Evolutionary conservation across 148 eudicot genomes (phyloP).

Genomic region (Suaeda aralocaspica): DNA sequence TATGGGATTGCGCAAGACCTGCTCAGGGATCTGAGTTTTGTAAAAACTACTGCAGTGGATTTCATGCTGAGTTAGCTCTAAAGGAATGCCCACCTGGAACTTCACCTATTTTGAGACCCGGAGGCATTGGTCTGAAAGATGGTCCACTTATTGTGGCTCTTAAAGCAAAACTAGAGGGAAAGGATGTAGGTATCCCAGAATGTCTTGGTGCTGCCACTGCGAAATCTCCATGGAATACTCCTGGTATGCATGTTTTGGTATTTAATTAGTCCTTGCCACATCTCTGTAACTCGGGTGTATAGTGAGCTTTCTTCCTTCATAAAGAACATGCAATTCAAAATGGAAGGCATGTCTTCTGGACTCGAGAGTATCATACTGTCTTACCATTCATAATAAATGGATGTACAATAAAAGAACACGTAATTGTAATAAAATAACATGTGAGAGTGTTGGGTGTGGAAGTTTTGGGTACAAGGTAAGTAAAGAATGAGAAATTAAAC

Average conservation of each 20-base stretch:
- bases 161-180: constrained; percentile 39
- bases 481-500: too few species aligned
- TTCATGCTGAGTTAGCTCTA: constrained; percentile 39
- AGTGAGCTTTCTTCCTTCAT: too few species aligned
- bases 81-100: constrained; percentile 44
- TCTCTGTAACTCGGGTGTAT: too few species aligned
- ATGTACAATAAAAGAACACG: too few species aligned
- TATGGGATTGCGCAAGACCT: constrained; percentile 54
- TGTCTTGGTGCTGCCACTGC: constrained; percentile 48
- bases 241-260: constrained; percentile 32
- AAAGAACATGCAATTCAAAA: too few species aligned
- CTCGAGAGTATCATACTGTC: too few species aligned
- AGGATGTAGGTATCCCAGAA: constrained; percentile 49
- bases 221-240: constrained; percentile 50
- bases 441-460: too few species aligned
- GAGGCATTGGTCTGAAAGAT: constrained; percentile 46
- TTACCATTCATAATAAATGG: too few species aligned
- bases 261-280: neutral
- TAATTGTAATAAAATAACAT: too few species aligned
- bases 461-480: too few species aligned
- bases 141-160: constrained; percentile 40
- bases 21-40: constrained; percentile 29
- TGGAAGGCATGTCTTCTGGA: too few species aligned
- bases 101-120: constrained; percentile 44
- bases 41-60: constrained; percentile 39